Evolutionary conservation across 2,329 filamentous ascomycete genomes (phyloP), one percentile per base, ranked within the genome.

Genomic region (Fusarium humuli): DNA sequence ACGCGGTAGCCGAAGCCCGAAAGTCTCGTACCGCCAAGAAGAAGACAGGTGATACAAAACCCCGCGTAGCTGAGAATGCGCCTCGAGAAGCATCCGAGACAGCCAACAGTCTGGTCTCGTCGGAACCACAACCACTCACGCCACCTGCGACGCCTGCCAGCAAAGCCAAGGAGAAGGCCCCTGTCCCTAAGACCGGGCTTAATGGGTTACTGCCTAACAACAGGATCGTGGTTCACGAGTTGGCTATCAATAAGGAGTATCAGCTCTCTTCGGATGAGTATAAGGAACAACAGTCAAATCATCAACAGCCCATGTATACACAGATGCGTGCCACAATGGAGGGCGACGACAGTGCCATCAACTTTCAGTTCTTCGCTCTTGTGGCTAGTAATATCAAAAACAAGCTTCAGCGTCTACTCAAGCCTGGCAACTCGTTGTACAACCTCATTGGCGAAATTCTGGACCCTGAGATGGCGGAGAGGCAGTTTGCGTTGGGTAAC

Each of bases 201-300:
- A 84, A 77, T 79, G 86, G 79, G 66, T 86, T 83, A 81, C 83
- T 94, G 47, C 92, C 92, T 0, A 87, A 91, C 63, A 96, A 95
- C 73, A 86, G 93, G 27, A 82, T 92, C 13, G 83, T 95, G 18
- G 90, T 94, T 1, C 93, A 95, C 76, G 93, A 95, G 80, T 82
- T 96, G 46, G 90, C 92, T 11, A 91, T 96, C 71, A 92, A 95
- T 79, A 90, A 89, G 72, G 90, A 94, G 71, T 95, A 91, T 77
- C 88, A 91, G 50, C 90, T 95, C 47, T 90, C 92, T 5, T 81
- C 84, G 2, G 84, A 87, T 50, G 85, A 89, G 62, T 89, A 83
- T 78, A 85, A 83, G 77, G 88, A 85, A 80, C 89, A 84, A 78
- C 86, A 87, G 69, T 83, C 83, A 42, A 78, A 81, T 14, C 76